Evolutionary conservation across 441 rosid species (phyloP).

Genomic region (Euphorbia celastroides): DNA sequence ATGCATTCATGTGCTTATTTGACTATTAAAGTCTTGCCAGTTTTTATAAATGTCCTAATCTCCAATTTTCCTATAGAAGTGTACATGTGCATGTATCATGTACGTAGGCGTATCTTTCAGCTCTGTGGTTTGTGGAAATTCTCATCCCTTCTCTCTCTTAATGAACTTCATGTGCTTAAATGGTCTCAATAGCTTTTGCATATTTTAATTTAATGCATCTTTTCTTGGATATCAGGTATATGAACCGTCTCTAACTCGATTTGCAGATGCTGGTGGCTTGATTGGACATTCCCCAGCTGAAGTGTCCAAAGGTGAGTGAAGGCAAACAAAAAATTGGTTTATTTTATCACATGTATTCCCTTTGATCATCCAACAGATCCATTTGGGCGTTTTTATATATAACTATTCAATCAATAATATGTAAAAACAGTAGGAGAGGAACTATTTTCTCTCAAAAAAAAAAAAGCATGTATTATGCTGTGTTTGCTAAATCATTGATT

Average conservation of each 20-base stretch:
- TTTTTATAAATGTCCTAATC: slow-evolving; percentile 4
- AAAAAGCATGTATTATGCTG: not conserved
- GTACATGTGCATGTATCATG: not conserved
- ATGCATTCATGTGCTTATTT: not conserved
- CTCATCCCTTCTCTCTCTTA: not conserved
- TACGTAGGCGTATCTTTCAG: not conserved
- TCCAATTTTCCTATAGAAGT: not conserved
- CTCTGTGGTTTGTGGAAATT: not conserved
- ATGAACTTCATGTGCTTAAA: not conserved
- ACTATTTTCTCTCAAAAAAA: not conserved
- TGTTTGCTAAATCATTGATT: not conserved
- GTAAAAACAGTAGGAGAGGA: not conserved
- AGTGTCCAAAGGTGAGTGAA: slow-evolving; percentile 60
- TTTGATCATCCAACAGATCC: not conserved
- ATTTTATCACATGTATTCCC: slow-evolving; percentile 7
- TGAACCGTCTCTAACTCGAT: slow-evolving; percentile 67
- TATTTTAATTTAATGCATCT: slow-evolving; percentile 15
- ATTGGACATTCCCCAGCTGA: slow-evolving; percentile 74
- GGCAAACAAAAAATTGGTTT: slow-evolving; percentile 4
- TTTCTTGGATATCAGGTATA: slow-evolving; percentile 59
- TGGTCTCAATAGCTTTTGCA: not conserved
- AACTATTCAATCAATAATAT: not conserved
- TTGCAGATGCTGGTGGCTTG: slow-evolving; percentile 74
- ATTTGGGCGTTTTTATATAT: not conserved
- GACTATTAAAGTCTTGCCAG: slow-evolving; percentile 1